Conservation (phyloP, 495 filamentous ascomycete species). For the Hypoxylon lienhwacheense region DNA sequence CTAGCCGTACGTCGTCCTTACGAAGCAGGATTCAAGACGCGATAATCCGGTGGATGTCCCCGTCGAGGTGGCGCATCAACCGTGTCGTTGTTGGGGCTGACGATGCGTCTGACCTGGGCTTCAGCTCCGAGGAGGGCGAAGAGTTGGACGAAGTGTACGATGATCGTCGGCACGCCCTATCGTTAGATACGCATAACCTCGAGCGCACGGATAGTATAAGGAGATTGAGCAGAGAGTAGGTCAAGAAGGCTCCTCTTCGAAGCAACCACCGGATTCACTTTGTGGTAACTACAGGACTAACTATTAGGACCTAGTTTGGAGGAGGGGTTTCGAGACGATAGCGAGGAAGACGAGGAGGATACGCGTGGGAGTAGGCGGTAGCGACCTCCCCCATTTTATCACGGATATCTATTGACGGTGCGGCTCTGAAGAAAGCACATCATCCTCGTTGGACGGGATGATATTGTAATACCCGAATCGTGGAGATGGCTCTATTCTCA, state of each 20-base stretch:
- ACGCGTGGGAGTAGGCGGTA: slow-evolving; percentile 21
- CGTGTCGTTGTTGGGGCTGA: slow-evolving; percentile 45
- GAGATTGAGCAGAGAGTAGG: slow-evolving; percentile 73
- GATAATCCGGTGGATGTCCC: slow-evolving; percentile 58
- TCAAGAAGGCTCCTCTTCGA: slow-evolving; percentile 16
- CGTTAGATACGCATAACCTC: slow-evolving; percentile 58
- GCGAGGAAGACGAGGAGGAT: slow-evolving; percentile 59
- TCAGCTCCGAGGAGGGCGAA: slow-evolving; percentile 58
- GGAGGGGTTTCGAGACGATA: slow-evolving; percentile 81
- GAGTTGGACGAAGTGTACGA: slow-evolving; percentile 68
- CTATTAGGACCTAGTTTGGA: slow-evolving; percentile 53
- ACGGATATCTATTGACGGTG: neutral
- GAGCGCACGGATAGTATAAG: slow-evolving; percentile 53
- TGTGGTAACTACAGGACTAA: slow-evolving; percentile 27
- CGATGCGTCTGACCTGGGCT: slow-evolving; percentile 48
- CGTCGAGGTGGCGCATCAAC: slow-evolving; percentile 56
- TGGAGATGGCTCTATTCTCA: neutral
- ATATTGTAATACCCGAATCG: neutral
- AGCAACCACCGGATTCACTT: neutral
- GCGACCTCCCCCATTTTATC: neutral
- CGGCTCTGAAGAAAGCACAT: neutral
- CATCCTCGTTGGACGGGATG: slow-evolving; percentile 3
- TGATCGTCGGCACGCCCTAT: slow-evolving; percentile 65
- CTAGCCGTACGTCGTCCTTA: slow-evolving; percentile 61
- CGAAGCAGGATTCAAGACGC: slow-evolving; percentile 62